Percentiles rank a stretch among this genome's conserved stretches.
These are phyloP conservation scores for Pelargonium citronellum DNA, from an alignment of 441 rosid genomes.

Conservation along the genomic window DNA sequence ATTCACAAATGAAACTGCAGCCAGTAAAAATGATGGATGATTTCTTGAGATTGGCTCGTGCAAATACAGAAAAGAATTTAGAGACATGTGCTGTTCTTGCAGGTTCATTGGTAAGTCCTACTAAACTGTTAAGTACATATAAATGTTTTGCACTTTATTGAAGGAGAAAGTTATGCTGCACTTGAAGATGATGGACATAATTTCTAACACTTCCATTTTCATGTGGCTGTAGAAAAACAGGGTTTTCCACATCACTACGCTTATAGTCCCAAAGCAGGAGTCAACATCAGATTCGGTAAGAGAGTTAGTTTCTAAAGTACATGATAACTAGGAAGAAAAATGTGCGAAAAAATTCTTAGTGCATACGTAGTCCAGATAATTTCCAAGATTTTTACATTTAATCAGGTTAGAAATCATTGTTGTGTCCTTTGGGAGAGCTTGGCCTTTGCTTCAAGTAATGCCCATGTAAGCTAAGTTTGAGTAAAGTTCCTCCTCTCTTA, in stretches of 20 bases:
- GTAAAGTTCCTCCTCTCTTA: neutral
- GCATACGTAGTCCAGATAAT: neutral
- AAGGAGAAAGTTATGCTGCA: neutral
- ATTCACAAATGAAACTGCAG: conserved; percentile 36
- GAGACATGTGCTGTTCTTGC: conserved; percentile 97
- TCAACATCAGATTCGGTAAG: conserved; percentile 92
- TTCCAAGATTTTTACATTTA: neutral
- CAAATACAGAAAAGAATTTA: conserved; percentile 72
- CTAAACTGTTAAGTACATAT: neutral
- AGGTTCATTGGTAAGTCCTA: conserved; percentile 72
- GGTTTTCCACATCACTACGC: conserved; percentile 86
- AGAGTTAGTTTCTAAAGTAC: neutral
- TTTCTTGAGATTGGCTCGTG: conserved; percentile 70
- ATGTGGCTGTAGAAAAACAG: conserved; percentile 59
- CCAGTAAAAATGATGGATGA: conserved; percentile 83
- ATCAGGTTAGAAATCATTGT: neutral
- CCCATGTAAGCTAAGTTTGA: neutral
- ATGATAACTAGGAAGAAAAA: neutral
- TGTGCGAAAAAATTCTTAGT: neutral
- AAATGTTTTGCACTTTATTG: conserved; percentile 9
- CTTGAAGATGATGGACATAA: conserved; percentile 8
- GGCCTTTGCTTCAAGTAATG: neutral
- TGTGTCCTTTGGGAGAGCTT: conserved; percentile 2
- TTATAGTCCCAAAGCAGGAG: conserved; percentile 93
- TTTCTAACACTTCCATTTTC: conserved; percentile 13